Conservation (phyloP, 441 rosid genomes). For the Omphalea diandra region DNA sequence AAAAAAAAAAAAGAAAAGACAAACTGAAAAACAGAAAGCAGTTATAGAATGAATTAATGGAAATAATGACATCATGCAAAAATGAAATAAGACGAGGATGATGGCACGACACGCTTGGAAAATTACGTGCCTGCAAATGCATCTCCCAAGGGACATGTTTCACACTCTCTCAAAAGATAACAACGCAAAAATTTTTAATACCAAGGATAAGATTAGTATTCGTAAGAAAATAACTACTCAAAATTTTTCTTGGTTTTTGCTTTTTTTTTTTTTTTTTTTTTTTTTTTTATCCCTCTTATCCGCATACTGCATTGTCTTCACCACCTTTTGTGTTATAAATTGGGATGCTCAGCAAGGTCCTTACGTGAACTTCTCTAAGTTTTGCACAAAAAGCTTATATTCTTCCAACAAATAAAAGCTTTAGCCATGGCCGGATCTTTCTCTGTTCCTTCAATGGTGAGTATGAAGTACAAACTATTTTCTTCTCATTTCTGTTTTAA, state of each 20-base stretch:
- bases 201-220: neutral
- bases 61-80: conserved; percentile 18
- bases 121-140: conserved; percentile 42
- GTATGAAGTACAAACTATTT: neutral
- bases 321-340: conserved; percentile 35
- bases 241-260: conserved; percentile 26
- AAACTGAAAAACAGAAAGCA: conserved; percentile 24
- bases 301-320: neutral
- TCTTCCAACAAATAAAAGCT: conserved; percentile 24
- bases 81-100: conserved; percentile 6
- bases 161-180: conserved; percentile 24
- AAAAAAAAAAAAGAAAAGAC: neutral
- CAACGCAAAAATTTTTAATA: conserved; percentile 10
- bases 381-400: neutral
- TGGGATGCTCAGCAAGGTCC: conserved; percentile 18
- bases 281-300: conserved; percentile 15
- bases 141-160: conserved; percentile 34
- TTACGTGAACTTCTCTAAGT: conserved; percentile 31
- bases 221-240: neutral
- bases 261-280: conserved; percentile 18
- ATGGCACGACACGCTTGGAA: neutral
- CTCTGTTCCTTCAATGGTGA: conserved; percentile 88
- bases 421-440: conserved; percentile 85
- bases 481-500: neutral
- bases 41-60: neutral